These are phyloP conservation scores for Nicotiana paniculata DNA, from an alignment of 257 asterid species.

Conservation along the genomic window DNA sequence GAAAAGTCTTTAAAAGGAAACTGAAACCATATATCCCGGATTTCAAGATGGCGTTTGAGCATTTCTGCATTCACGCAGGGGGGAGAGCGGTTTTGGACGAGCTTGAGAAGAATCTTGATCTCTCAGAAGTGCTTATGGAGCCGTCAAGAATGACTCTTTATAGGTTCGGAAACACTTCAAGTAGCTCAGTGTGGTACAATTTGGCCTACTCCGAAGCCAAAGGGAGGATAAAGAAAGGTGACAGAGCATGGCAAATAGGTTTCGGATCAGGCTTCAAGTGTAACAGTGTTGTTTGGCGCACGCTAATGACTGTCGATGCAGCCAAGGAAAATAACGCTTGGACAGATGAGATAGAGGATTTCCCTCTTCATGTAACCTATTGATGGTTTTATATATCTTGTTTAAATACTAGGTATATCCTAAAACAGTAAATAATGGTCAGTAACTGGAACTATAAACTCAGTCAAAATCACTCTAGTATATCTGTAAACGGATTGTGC, in stretches of 20 bases:
- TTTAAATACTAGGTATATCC: background rate
- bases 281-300: constrained; percentile 22
- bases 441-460: background rate
- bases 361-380: background rate
- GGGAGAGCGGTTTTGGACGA: constrained; percentile 14
- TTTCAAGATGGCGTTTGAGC: constrained; percentile 17
- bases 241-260: constrained; percentile 23
- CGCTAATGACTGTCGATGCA: background rate
- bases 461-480: background rate
- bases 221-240: constrained; percentile 24
- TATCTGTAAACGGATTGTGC: background rate
- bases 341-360: constrained; percentile 1
- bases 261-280: constrained; percentile 31
- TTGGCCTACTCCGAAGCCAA: constrained; percentile 19
- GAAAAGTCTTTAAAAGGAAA: constrained; percentile 12
- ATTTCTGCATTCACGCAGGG: background rate
- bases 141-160: constrained; percentile 20
- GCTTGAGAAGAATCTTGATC: constrained; percentile 12
- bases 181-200: constrained; percentile 26
- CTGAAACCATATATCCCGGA: constrained; percentile 6
- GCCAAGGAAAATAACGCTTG: background rate
- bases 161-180: constrained; percentile 24
- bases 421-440: background rate
- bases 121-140: constrained; percentile 14
- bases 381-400: background rate